These are phyloP conservation scores for Cajanus cajan DNA, from an alignment of 306 rosid species.

Conservation along the genomic window DNA sequence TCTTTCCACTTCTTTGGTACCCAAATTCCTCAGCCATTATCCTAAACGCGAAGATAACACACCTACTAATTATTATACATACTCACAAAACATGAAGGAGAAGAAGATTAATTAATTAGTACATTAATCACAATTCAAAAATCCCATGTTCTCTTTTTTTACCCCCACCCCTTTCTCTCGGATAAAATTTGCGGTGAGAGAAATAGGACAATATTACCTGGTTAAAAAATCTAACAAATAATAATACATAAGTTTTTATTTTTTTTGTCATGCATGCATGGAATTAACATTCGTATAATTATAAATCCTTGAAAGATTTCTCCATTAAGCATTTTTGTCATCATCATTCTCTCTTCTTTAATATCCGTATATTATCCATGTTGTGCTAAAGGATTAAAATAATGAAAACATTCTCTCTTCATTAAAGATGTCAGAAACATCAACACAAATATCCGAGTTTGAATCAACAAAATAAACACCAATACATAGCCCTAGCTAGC, in stretches of 20 bases:
- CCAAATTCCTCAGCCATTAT: conserved; percentile 78
- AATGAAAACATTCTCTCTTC: conserved; percentile 35
- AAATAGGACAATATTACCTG: background rate
- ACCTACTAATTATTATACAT: background rate
- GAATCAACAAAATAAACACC: conserved; percentile 23
- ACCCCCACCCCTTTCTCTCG: background rate
- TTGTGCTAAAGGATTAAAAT: conserved; percentile 27
- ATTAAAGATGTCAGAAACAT: conserved; percentile 33
- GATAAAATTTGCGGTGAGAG: background rate
- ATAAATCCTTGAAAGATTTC: background rate
- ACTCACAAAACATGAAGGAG: background rate
- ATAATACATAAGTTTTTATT: background rate
- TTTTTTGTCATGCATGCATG: conserved; percentile 10
- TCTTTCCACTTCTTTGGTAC: conserved; percentile 76
- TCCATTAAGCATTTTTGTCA: background rate
- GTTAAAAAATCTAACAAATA: background rate
- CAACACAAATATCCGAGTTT: background rate
- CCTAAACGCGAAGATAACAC: conserved; percentile 39
- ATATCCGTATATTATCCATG: background rate
- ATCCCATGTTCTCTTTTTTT: no score
- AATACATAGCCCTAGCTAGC: conserved; percentile 36
- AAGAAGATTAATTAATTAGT: background rate
- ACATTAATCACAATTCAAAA: background rate
- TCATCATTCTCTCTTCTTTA: background rate
- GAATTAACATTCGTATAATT: background rate